Conservation (phyloP, 352 stramenopile species). For the Pythium aquatile region DNA sequence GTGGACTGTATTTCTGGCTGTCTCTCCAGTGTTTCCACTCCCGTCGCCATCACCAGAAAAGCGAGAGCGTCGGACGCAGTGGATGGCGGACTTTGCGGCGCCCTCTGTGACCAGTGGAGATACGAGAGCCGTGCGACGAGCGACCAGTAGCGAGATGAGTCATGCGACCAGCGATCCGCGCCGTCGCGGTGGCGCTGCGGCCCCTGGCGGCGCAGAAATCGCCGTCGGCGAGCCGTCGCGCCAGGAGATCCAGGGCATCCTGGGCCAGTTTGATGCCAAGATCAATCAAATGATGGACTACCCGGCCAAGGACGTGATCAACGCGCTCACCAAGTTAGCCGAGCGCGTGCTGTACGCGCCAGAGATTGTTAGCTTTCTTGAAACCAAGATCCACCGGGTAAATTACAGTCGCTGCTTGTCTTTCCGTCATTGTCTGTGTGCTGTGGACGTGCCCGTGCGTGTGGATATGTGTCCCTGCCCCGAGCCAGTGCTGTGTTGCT, state of each 20-base stretch:
- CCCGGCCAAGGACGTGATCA: conserved; percentile 89
- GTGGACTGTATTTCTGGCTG: conserved; percentile 3
- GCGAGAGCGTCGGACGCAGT: too few species aligned
- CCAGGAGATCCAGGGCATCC: conserved; percentile 54
- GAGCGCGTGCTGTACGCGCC: conserved; percentile 70
- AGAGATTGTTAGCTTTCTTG: conserved; percentile 86
- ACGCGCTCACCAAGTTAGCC: conserved; percentile 83
- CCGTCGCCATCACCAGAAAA: background rate
- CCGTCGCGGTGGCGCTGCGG: conserved; percentile 1
- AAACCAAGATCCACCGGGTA: conserved; percentile 90
- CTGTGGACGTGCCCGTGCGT: conserved; percentile 1
- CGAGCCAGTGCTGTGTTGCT: background rate
- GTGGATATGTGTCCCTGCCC: conserved; percentile 6
- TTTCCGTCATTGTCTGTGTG: conserved; percentile 6
- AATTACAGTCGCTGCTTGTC: conserved; percentile 19
- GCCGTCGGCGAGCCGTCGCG: conserved; percentile 14
- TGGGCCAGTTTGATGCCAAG: conserved; percentile 78
- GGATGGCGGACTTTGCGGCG: conserved; percentile 17
- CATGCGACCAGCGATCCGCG: conserved; percentile 13
- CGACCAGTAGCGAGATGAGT: background rate
- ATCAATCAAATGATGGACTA: conserved; percentile 88
- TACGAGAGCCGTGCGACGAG: background rate
- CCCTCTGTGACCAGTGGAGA: conserved; percentile 2
- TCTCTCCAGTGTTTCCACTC: background rate
- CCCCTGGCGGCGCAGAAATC: background rate